These are phyloP conservation scores for Wickerhamomyces hampshirensis DNA, from an alignment of 805 yeast species.

Conservation along the genomic window DNA sequence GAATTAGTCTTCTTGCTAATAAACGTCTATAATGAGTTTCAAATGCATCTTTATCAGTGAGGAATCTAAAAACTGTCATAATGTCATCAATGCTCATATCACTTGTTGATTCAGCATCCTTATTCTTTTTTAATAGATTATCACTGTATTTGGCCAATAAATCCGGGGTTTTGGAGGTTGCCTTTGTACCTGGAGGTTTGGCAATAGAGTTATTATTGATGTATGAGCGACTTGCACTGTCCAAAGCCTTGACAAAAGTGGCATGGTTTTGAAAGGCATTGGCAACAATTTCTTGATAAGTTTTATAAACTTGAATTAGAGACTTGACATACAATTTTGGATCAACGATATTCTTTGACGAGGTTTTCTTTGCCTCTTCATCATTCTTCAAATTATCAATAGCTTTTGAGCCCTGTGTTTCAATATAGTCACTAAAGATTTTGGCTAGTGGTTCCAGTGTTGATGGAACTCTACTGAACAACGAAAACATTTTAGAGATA, in stretches of 20 bases:
- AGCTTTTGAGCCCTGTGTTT: conserved; percentile 55
- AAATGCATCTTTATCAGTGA: conserved; percentile 93
- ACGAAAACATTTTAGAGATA: conserved; percentile 68
- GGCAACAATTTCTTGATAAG: conserved; percentile 60
- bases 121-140: conserved; percentile 68
- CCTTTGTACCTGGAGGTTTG: conserved; percentile 33
- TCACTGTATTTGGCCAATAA: conserved; percentile 87
- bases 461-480: conserved; percentile 72
- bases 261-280: conserved; percentile 69
- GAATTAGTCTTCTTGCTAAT: conserved; percentile 84
- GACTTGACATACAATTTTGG: conserved; percentile 81
- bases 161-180: conserved; percentile 81
- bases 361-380: conserved; percentile 25
- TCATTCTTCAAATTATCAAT: conserved; percentile 46
- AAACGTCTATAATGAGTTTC: conserved; percentile 88
- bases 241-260: conserved; percentile 80
- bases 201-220: conserved; percentile 84
- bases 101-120: conserved; percentile 56
- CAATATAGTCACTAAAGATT: conserved; percentile 68
- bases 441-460: conserved; percentile 76
- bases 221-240: conserved; percentile 79
- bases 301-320: conserved; percentile 62
- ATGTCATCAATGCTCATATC: conserved; percentile 82
- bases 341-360: conserved; percentile 35
- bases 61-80: conserved; percentile 79